These are phyloP conservation scores for Septoria petroselini DNA, from an alignment of 2,329 filamentous ascomycete genomes.

Conservation along the genomic window DNA sequence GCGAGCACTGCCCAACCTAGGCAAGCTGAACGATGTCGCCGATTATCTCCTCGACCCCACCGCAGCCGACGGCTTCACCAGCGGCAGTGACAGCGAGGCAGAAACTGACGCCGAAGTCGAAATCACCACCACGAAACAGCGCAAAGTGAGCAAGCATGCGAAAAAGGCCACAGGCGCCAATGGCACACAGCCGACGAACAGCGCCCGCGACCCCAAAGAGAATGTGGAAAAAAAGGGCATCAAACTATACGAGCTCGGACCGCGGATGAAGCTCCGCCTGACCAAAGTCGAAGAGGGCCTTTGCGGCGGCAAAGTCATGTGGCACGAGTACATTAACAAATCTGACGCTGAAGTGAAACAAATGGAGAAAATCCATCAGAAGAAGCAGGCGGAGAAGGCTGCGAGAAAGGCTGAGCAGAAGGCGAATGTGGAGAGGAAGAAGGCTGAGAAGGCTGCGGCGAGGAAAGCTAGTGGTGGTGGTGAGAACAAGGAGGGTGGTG, in stretches of 20 bases:
- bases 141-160: slow-evolving; percentile 58
- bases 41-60: slow-evolving; percentile 84
- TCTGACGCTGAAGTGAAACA: slow-evolving; percentile 70
- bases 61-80: slow-evolving; percentile 79
- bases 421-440: slow-evolving; percentile 87
- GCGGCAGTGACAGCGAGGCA: slow-evolving; percentile 85
- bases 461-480: slow-evolving; percentile 42
- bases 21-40: slow-evolving; percentile 85
- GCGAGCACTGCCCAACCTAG: slow-evolving; percentile 73
- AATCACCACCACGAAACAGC: slow-evolving; percentile 60
- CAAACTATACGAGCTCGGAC: slow-evolving; percentile 87
- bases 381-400: slow-evolving; percentile 75
- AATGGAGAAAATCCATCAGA: slow-evolving; percentile 79
- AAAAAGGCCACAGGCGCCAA: slow-evolving; percentile 39
- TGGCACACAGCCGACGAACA: slow-evolving; percentile 20
- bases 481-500: slow-evolving; percentile 44
- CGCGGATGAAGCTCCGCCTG: slow-evolving; percentile 80
- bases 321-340: slow-evolving; percentile 95
- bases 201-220: slow-evolving; percentile 38
- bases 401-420: slow-evolving; percentile 76
- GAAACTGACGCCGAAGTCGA: slow-evolving; percentile 97
- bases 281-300: slow-evolving; percentile 96
- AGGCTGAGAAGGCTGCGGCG: slow-evolving; percentile 56
- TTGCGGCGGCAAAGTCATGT: slow-evolving; percentile 87
- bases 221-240: slow-evolving; percentile 79